Conservation (phyloP, 805 yeast species). For the Saturnispora saitoi region DNA sequence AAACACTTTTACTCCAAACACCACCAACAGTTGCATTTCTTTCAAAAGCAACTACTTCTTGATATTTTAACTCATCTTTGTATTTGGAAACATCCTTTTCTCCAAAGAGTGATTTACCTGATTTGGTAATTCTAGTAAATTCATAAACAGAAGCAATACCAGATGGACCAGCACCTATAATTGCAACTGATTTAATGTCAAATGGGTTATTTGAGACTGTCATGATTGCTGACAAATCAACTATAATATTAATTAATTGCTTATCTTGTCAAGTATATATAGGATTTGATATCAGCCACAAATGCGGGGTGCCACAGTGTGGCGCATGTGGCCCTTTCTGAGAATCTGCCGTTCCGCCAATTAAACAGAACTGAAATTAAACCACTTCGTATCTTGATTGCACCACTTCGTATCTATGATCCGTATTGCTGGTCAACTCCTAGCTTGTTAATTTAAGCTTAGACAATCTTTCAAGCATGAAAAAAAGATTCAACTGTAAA, state of each 20-base stretch:
- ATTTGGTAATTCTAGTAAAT: conserved; percentile 23
- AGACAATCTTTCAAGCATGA: too few relatives aligned
- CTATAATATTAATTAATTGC: not conserved
- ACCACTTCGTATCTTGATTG: too few relatives aligned
- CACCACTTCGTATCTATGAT: too few relatives aligned
- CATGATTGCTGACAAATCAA: not conserved
- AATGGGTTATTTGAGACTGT: conserved; percentile 2
- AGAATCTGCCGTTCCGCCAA: too few relatives aligned
- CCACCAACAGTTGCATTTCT: conserved; percentile 34
- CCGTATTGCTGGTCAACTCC: too few relatives aligned
- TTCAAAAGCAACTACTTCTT: conserved; percentile 33
- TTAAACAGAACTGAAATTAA: too few relatives aligned
- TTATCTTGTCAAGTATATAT: not conserved
- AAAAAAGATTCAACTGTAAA: too few relatives aligned
- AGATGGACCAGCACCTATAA: conserved; percentile 37
- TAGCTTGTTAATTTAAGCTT: too few relatives aligned
- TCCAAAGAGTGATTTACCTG: conserved; percentile 23
- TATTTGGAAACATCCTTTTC: conserved; percentile 5
- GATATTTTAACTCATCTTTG: conserved; percentile 22
- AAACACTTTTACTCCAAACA: conserved; percentile 28
- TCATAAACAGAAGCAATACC: conserved; percentile 32
- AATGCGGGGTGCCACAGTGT: conserved; percentile 2
- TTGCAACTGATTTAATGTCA: conserved; percentile 24
- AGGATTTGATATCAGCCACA: not conserved
- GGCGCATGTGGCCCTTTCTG: not conserved